These are phyloP conservation scores for Multifurca ochricompacta DNA, from an alignment of 768 basidiomycete genomes.

Conservation along the genomic window DNA sequence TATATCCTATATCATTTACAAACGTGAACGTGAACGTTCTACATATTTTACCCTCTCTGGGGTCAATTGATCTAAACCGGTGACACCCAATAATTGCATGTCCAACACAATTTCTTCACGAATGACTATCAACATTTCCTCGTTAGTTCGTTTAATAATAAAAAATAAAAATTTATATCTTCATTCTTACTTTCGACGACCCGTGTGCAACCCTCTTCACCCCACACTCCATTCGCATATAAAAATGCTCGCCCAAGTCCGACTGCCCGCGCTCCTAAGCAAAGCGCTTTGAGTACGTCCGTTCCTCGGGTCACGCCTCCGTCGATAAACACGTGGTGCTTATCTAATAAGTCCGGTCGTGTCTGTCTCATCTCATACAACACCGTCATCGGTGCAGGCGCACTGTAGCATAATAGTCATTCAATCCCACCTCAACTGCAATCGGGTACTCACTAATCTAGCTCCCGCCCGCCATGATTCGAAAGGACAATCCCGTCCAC, in stretches of 20 bases:
- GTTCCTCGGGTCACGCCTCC: slow-evolving; percentile 40
- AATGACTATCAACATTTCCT: slow-evolving; percentile 26
- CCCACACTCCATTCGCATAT: slow-evolving; percentile 34
- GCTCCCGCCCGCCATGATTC: slow-evolving; percentile 43
- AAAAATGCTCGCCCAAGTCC: slow-evolving; percentile 40
- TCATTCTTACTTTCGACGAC: slow-evolving; percentile 24
- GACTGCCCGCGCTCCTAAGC: slow-evolving; percentile 39
- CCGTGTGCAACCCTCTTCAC: slow-evolving; percentile 26
- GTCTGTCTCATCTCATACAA: slow-evolving; percentile 36
- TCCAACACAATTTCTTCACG: slow-evolving; percentile 34
- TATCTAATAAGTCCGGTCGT: slow-evolving; percentile 34
- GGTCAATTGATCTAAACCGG: slow-evolving; percentile 30
- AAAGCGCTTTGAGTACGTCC: slow-evolving; percentile 44
- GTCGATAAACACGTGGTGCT: slow-evolving; percentile 37
- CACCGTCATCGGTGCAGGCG: slow-evolving; percentile 38
- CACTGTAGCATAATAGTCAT: slow-evolving; percentile 20
- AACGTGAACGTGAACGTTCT: neutral
- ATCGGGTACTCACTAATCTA: slow-evolving; percentile 34
- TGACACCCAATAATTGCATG: slow-evolving; percentile 36
- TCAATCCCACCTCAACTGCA: neutral
- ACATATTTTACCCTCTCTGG: slow-evolving; percentile 31
- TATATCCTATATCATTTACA: no score
- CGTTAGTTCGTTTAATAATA: neutral
- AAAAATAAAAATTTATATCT: neutral
- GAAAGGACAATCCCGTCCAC: slow-evolving; percentile 40